Conservation (phyloP, 2,329 filamentous ascomycete species). For the Chrysoporthe puriensis region DNA sequence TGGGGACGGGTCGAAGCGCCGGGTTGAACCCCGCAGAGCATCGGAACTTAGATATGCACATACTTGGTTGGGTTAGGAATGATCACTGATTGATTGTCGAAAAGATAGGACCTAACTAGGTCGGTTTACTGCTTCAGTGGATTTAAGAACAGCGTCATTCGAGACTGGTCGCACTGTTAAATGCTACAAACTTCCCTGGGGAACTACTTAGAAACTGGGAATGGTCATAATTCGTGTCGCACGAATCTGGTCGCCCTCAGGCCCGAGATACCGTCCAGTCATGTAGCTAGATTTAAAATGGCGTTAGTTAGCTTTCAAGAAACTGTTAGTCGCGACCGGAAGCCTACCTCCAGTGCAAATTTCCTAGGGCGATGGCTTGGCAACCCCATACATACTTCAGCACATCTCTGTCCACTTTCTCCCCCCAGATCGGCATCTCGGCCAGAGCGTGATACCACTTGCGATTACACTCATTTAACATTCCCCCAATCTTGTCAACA, state of each 20-base stretch:
- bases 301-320: neutral
- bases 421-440: constrained; percentile 34
- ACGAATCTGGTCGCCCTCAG: neutral
- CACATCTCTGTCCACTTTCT: constrained; percentile 33
- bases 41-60: too few relatives aligned
- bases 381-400: constrained; percentile 32
- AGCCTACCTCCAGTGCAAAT: neutral
- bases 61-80: too few relatives aligned
- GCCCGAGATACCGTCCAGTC: neutral
- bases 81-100: too few relatives aligned
- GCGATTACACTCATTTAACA: constrained; percentile 33
- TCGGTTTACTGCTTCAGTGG: too few relatives aligned
- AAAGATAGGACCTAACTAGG: too few relatives aligned
- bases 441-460: constrained; percentile 33
- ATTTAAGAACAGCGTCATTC: too few relatives aligned
- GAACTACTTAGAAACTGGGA: neutral
- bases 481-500: constrained; percentile 31
- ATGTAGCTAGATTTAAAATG: neutral
- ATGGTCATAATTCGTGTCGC: neutral
- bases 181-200: too few relatives aligned
- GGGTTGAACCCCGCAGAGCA: too few relatives aligned
- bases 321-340: neutral
- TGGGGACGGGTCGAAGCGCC: too few relatives aligned
- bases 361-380: constrained; percentile 29
- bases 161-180: too few relatives aligned